Base-by-base conservation (phyloP, 2,329 filamentous ascomycete genomes). In the Tympanopsis confertula region DNA sequence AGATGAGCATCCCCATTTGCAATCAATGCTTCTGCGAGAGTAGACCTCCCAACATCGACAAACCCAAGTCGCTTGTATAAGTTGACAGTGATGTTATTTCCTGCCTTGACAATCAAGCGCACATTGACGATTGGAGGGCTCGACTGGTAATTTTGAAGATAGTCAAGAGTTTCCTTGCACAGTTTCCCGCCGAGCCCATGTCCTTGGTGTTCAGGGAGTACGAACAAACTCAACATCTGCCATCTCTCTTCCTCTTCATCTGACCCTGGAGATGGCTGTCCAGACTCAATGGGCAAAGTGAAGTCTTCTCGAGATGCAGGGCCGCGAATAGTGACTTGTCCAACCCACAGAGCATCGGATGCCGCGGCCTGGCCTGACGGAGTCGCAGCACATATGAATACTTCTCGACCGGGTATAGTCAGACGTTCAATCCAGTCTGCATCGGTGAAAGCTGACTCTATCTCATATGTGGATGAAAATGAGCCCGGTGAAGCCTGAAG, bases 401-500 rank as follows among this genome's bases (percentile, higher is more conserved):
- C 47, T 15, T 55, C 45, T n/a, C 48, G 35, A 17, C 43, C 37
- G 2, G 42, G 41, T 7, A 43, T 38, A 3, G 45, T 44, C 3
- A 57, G 39, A 4, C 47, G 49, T 10, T 42, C 26, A 3, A 48
- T 43, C 54, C 56, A 57, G 30, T 50, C 39, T 2, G 42, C 29
- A 17, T 49, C 38, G 1, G 44, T 38, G 36, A 50, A 49, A 5
- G 41, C 40, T 4, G 49, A 49, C 44, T 58, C 53, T 13, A 46
- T 42, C 3, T 45, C 52, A 33, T 54, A 55, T 3, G 52, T 57
- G 3, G 49, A 51, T 20, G 46, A 44, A 38, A 57, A 58, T 7
- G 55, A 52, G 15, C 36, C 20, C 2, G 50, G 44, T 17, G 54
- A 46, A 17, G 45, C 36, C 19, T 44, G 40, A 15, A 58, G 41